Evolutionary conservation across 2,329 filamentous ascomycete genomes (phyloP).

Genomic region (Monilinia laxa): DNA sequence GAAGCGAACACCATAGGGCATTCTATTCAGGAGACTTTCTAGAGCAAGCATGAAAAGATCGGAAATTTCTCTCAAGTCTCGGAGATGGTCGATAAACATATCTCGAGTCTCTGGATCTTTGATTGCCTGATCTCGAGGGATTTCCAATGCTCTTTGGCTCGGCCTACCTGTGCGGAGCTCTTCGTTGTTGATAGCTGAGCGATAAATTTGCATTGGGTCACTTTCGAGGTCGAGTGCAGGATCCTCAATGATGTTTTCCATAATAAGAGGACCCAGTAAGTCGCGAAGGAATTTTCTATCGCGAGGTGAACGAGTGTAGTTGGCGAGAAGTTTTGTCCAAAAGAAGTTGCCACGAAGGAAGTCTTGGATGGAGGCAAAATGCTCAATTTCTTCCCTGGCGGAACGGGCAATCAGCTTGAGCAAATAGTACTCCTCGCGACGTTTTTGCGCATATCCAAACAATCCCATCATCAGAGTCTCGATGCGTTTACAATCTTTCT

Average conservation of each 20-base stretch:
- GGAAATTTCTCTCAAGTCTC: conserved; percentile 90
- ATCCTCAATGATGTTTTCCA: conserved; percentile 91
- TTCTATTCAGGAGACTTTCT: conserved; percentile 79
- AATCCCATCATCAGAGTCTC: conserved; percentile 94
- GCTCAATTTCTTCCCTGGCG: conserved; percentile 81
- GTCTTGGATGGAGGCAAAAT: conserved; percentile 71
- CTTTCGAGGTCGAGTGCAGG: conserved; percentile 89
- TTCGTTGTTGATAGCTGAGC: conserved; percentile 93
- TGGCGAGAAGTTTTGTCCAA: conserved; percentile 82
- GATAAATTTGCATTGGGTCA: conserved; percentile 96
- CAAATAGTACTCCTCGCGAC: conserved; percentile 94
- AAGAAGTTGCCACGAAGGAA: conserved; percentile 89
- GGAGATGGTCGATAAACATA: conserved; percentile 90
- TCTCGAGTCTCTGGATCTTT: conserved; percentile 89
- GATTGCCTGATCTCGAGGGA: conserved; percentile 91
- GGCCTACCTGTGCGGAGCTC: conserved; percentile 87
- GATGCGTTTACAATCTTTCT: conserved; percentile 90
- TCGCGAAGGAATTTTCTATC: conserved; percentile 92
- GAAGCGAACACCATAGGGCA: conserved; percentile 92
- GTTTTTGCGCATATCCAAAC: conserved; percentile 96
- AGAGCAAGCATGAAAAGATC: conserved; percentile 83
- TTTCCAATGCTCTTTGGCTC: conserved; percentile 77
- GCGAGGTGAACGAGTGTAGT: conserved; percentile 85
- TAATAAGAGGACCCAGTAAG: conserved; percentile 78
- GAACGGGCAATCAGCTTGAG: conserved; percentile 83